Evolutionary conservation across 2,329 filamentous ascomycete genomes (phyloP), one percentile per base, ranked within the genome.

Genomic region (Penicillium sp.): DNA sequence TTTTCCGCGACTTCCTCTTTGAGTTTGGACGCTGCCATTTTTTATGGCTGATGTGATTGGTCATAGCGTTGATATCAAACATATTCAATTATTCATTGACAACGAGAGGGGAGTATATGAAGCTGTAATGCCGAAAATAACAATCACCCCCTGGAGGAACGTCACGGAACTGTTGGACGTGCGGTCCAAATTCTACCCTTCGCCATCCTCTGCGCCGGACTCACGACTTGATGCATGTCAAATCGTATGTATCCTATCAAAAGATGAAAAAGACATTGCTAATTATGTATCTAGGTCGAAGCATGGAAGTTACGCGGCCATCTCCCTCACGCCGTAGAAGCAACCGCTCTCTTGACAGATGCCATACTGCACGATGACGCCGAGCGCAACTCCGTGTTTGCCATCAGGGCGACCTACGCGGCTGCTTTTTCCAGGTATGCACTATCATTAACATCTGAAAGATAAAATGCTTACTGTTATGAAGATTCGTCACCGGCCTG

Each of bases 241-340:
- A 40, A 69, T 65, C 60, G 74, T 76, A 74, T 56, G 69, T 52
- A 26, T 14, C 18, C 3, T 35, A 35, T 6, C 4, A 49, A 28
- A 11, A 47, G n/a, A n/a, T n/a, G n/a, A 3, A 47, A 47, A 47
- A 11, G 18, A 3, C 23, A 28, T 14, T 18, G 47, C 33, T 55
- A 28, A 56, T 33, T 46, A 58, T 43, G 7, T 11, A 43, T 43
- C 1, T 18, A 77, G 75, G 72, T 77, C n/a, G 70, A 66, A 56
- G 71, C 68, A 1, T 78, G 75, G 75, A 77, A 77, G 57, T 47
- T 75, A 21, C 71, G 74, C 38, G 75, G 74, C 18, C 75, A 72
- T 61, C 65, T 78, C 3, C 75, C 75, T 8, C 75, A 78, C 60
- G 65, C 74, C 12, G 71, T 78, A n/a, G 75, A 78, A 60, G 73